Base-by-base conservation (phyloP, 441 rosid species). In the Dalechampia spathulata region DNA sequence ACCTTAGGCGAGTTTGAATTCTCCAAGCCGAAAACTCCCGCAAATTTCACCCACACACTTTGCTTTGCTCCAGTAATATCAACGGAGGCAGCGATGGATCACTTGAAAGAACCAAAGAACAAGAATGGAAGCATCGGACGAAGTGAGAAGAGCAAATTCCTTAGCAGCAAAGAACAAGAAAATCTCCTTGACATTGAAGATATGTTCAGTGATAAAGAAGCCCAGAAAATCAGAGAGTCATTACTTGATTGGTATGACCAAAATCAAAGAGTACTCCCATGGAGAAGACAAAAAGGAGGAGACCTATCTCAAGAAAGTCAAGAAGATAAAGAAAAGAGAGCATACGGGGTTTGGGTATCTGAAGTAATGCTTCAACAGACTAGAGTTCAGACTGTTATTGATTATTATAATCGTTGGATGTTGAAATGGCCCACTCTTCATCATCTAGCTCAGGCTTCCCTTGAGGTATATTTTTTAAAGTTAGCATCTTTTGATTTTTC, bases 311-410 rank as follows among this genome's bases (percentile, higher is more conserved):
- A 50, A 17, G 62, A 57, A 32, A 73, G 50, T 38, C 62, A 64
- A 25, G 76, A 49, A 32, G 80, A 75, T 13, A 57, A 61, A 46
- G 79, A 76, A 50, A 75, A 57, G 60, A 79, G 86, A 65, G 98
- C 90, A 10, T 91, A 87, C 66, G 86, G 83, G 64, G 86, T 87
- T 20, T 91, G 98, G 96, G 93, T 91, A 34, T 91, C 98, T 41
- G 98, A 91, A 75, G 79, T 91, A 51, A 91, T 91, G 98, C 71
- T 91, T 57, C 98, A 87, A 74, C 98, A 91, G 63, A 87, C 98
- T 17, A 83, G 91, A 74, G 96, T 91, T 66, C 96, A 82, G 66
- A 83, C 95, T 49, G 96, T 86, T 25, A 75, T 86, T 51, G 86
- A 83, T 54, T 91, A 88, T 60, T 88, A 83, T 55, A 83, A 78